These are phyloP conservation scores for Nicotiana obtusifolia DNA, from an alignment of 257 asterid species.

Conservation along the genomic window DNA sequence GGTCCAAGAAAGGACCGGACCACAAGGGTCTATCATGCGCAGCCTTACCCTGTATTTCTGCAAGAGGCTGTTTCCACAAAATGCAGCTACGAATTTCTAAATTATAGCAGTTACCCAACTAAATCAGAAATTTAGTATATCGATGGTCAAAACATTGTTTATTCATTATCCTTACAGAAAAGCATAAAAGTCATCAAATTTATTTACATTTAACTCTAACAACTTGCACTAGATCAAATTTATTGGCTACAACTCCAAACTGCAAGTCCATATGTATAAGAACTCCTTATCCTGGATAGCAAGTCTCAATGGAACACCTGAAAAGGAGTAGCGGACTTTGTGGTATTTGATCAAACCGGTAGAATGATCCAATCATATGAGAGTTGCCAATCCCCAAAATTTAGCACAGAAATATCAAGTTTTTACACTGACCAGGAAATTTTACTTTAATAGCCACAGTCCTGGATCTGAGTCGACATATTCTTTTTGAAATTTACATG, in stretches of 20 bases:
- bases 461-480: neutral
- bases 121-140: neutral
- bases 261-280: neutral
- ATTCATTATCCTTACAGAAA: neutral
- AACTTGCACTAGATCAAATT: neutral
- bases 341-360: neutral
- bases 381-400: neutral
- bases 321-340: neutral
- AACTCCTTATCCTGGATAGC: neutral
- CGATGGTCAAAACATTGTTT: neutral
- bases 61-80: too few relatives aligned
- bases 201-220: neutral
- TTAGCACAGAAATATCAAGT: neutral
- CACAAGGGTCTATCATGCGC: too few relatives aligned
- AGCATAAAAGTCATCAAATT: neutral
- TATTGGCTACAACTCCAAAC: neutral
- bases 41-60: too few relatives aligned
- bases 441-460: neutral
- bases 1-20: too few relatives aligned
- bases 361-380: neutral
- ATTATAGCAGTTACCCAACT: neutral
- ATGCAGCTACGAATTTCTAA: neutral
- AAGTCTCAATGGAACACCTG: neutral
- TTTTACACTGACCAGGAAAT: neutral
- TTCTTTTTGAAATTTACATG: neutral